These are phyloP conservation scores for Thozetella sp. DNA, from an alignment of 495 filamentous ascomycete genomes.

Conservation along the genomic window DNA sequence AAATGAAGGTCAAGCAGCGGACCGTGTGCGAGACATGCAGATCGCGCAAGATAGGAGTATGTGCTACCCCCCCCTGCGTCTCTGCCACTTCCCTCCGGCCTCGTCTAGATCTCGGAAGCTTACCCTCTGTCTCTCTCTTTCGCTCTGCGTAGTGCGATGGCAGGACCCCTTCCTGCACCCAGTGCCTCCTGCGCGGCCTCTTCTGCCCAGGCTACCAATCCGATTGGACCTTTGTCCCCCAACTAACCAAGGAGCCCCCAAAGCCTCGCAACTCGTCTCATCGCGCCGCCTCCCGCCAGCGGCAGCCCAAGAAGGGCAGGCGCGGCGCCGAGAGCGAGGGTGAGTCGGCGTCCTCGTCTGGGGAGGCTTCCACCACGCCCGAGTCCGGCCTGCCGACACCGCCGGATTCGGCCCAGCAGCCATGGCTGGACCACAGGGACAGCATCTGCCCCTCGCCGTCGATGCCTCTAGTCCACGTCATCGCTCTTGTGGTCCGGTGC, in stretches of 20 bases:
- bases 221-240: conserved; percentile 23
- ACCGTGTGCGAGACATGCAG: conserved; percentile 21
- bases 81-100: no score
- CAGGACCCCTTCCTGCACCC: conserved; percentile 15
- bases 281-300: neutral
- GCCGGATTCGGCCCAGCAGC: neutral
- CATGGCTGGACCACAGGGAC: neutral
- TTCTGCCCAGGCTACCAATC: conserved; percentile 18
- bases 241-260: neutral
- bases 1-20: conserved; percentile 21
- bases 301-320: neutral
- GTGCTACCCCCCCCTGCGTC: no score
- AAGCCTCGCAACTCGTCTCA: neutral
- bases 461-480: conserved; percentile 11
- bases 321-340: neutral
- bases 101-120: no score
- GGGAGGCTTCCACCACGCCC: no score
- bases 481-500: conserved; percentile 11
- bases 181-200: conserved; percentile 16
- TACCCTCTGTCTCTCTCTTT: no score
- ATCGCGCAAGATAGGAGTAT: conserved; percentile 19
- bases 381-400: neutral
- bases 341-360: no score
- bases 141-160: conserved; percentile 18
- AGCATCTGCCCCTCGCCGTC: neutral